phyloP scores from a whole-genome alignment of 345 rosid genomes.

The Eucalyptus guilfoylei region DNA sequence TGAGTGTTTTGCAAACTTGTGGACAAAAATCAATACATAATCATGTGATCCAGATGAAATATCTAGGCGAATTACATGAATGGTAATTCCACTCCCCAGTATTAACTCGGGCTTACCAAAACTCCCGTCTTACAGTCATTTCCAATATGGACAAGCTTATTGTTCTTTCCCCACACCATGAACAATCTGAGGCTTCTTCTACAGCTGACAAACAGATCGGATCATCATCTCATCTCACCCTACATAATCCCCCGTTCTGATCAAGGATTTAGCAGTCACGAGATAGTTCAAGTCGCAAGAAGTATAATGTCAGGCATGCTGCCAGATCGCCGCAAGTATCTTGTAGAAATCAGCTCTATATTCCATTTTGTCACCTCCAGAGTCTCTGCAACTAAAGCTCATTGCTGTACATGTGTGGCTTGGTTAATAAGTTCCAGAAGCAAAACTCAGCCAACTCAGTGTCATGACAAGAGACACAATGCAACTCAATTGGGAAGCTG shows the following conservation, averaged over 20 bases:
- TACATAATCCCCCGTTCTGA: background rate
- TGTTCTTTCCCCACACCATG: background rate
- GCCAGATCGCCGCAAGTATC: background rate
- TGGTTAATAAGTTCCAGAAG: background rate
- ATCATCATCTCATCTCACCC: background rate
- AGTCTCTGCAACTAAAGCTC: background rate
- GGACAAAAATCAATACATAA: background rate
- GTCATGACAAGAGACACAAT: background rate
- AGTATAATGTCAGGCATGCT: background rate
- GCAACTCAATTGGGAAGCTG: conserved; percentile 3
- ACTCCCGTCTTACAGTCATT: background rate
- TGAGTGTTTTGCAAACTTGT: background rate
- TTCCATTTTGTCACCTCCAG: background rate
- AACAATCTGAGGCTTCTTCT: background rate
- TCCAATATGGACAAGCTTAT: background rate
- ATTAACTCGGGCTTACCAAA: background rate
- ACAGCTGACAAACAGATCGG: background rate
- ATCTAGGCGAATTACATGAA: background rate
- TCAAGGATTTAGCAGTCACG: background rate
- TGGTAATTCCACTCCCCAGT: background rate
- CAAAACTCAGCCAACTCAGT: background rate
- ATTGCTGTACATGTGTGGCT: background rate
- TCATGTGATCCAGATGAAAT: background rate
- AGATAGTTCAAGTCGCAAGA: background rate
- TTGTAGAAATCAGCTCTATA: background rate